Evolutionary conservation across 1,284 basidiomycete species (phyloP).

Genomic region (Ganoderma multipileum): DNA sequence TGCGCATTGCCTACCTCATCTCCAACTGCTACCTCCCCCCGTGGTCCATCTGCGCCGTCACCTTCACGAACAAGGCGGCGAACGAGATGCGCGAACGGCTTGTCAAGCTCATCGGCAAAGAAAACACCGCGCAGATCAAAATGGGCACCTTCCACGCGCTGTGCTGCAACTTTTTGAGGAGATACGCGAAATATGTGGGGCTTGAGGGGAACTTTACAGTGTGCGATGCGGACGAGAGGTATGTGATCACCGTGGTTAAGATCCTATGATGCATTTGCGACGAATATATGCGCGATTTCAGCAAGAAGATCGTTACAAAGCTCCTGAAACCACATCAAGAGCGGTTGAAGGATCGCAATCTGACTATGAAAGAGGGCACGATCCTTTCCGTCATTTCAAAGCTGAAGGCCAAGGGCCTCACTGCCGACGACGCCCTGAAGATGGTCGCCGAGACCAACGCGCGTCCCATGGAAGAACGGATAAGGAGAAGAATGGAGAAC

Average conservation of each 20-base stretch:
- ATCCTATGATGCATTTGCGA: neutral
- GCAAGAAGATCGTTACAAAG: constrained; percentile 75
- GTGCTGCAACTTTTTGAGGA: constrained; percentile 77
- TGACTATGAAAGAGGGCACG: constrained; percentile 66
- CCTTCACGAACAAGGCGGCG: constrained; percentile 91
- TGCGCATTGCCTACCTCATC: constrained; percentile 81
- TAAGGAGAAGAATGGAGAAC: neutral
- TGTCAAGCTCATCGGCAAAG: constrained; percentile 72
- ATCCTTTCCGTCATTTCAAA: constrained; percentile 78
- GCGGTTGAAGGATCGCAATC: constrained; percentile 51
- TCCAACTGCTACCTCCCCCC: constrained; percentile 62
- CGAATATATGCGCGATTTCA: constrained; percentile 36
- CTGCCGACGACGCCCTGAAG: constrained; percentile 54
- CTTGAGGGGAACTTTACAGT: constrained; percentile 83
- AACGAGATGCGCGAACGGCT: constrained; percentile 88
- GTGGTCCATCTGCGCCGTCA: constrained; percentile 78
- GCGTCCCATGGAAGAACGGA: constrained; percentile 9
- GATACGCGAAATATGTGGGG: constrained; percentile 66
- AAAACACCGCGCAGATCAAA: constrained; percentile 65
- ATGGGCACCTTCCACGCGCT: constrained; percentile 88
- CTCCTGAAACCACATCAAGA: constrained; percentile 66
- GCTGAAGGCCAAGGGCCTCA: constrained; percentile 78
- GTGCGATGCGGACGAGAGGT: constrained; percentile 87
- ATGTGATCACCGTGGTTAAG: constrained; percentile 27
- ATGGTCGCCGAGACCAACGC: constrained; percentile 23